Evolutionary conservation across 768 basidiomycete species (phyloP).

Genomic region (Strobilomyces echinocephalus): DNA sequence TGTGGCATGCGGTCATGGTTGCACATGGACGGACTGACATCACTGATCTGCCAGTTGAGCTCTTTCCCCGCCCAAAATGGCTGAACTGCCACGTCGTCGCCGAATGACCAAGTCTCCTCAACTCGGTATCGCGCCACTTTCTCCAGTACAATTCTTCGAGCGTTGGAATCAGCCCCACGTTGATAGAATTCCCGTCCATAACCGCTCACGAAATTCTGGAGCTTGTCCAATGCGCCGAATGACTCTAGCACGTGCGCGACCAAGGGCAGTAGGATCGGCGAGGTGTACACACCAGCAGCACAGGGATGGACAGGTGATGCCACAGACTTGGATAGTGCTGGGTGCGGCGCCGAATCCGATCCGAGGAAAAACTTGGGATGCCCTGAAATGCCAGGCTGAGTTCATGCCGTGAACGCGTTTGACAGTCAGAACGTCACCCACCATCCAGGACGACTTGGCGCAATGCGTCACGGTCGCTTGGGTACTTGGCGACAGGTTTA

Average conservation of each 20-base stretch:
- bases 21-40: constrained; percentile 12
- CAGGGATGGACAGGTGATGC: constrained; percentile 69
- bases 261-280: constrained; percentile 85
- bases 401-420: not conserved
- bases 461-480: constrained; percentile 83
- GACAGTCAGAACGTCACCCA: constrained; percentile 28
- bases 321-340: constrained; percentile 59
- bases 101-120: constrained; percentile 41
- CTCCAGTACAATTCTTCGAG: constrained; percentile 40
- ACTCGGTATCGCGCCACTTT: constrained; percentile 38
- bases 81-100: constrained; percentile 48
- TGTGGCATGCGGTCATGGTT: not conserved
- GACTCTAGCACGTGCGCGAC: constrained; percentile 85
- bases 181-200: constrained; percentile 82
- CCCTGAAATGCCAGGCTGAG: constrained; percentile 39
- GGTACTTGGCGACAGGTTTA: constrained; percentile 97
- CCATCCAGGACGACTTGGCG: constrained; percentile 73
- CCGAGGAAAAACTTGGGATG: constrained; percentile 96
- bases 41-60: constrained; percentile 63
- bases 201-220: constrained; percentile 74
- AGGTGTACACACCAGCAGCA: constrained; percentile 96
- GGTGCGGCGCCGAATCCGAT: constrained; percentile 94
- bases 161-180: constrained; percentile 28
- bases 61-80: constrained; percentile 88
- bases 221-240: constrained; percentile 77